Conservation (phyloP, 148 eudicot genomes). For the Fallopia convolvulus region DNA sequence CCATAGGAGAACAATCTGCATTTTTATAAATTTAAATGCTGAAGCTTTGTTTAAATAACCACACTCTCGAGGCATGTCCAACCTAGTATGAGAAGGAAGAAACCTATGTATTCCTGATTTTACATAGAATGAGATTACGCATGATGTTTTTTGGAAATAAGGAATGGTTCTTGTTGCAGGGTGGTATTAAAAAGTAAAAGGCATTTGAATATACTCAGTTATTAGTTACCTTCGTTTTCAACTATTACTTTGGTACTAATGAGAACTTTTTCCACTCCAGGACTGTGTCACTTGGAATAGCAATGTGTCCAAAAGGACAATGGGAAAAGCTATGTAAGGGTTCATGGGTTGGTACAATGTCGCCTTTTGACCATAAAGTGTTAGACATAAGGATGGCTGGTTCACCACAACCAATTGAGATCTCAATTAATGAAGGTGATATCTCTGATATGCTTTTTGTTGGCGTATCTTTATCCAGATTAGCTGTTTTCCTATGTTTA, state of each 20-base stretch:
- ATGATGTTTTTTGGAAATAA: not conserved
- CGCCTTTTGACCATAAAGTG: conserved; percentile 80
- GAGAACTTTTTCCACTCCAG: conserved; percentile 27
- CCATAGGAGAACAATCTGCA: not conserved
- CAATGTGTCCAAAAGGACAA: conserved; percentile 77
- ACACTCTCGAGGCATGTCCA: not conserved
- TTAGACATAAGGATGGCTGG: conserved; percentile 54
- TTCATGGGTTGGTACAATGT: conserved; percentile 71
- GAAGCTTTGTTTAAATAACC: not conserved
- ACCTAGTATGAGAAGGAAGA: not conserved
- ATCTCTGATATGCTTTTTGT: conserved; percentile 1
- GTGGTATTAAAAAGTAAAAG: not conserved
- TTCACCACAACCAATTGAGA: conserved; percentile 41
- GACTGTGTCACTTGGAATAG: conserved; percentile 68
- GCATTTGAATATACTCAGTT: not conserved
- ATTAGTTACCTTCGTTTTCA: not conserved
- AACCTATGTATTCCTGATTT: not conserved
- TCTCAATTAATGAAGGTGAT: conserved; percentile 63
- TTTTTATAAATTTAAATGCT: not conserved
- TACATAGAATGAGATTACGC: not conserved
- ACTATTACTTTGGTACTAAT: not conserved
- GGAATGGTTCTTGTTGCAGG: not conserved
- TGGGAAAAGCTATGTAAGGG: conserved; percentile 73
- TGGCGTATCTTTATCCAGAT: not conserved
- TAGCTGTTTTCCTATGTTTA: not conserved